These are phyloP conservation scores for Daldinia sp. DNA, from an alignment of 2,329 filamentous ascomycete genomes.

Conservation along the genomic window DNA sequence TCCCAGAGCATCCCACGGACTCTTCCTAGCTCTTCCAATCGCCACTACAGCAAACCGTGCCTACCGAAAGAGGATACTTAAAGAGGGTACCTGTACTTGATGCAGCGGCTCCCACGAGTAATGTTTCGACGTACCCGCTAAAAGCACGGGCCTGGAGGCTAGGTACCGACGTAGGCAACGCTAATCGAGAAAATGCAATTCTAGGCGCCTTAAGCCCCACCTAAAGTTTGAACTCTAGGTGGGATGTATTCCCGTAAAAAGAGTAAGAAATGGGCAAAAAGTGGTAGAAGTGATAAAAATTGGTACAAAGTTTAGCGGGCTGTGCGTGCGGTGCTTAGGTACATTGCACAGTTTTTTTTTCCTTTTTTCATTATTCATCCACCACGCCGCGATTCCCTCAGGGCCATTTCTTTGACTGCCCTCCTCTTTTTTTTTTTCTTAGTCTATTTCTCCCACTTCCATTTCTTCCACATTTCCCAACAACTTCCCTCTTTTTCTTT, in stretches of 20 bases:
- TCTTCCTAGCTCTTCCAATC: neutral
- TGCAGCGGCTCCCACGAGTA: neutral
- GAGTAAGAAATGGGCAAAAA: neutral
- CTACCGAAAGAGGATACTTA: neutral
- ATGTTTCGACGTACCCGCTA: neutral
- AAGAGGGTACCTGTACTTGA: neutral
- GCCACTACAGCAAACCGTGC: neutral
- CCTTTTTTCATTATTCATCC: constrained; percentile 28
- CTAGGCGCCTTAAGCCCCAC: constrained; percentile 15
- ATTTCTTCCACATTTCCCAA: constrained; percentile 21
- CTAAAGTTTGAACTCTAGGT: constrained; percentile 26
- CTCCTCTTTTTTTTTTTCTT: constrained; percentile 24
- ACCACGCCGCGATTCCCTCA: constrained; percentile 19
- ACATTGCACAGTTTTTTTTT: constrained; percentile 30
- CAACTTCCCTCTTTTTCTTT: constrained; percentile 16
- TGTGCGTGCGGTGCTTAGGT: neutral
- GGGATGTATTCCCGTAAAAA: constrained; percentile 24
- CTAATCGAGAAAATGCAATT: constrained; percentile 14
- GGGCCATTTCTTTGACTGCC: constrained; percentile 30
- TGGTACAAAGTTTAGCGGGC: neutral
- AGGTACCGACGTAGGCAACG: neutral
- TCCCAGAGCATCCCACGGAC: neutral
- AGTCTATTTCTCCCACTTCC: constrained; percentile 13
- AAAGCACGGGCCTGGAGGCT: neutral
- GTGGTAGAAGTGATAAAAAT: neutral